These are phyloP conservation scores for Penicillium sp. DNA, from an alignment of 2,329 filamentous ascomycete genomes.

Conservation along the genomic window DNA sequence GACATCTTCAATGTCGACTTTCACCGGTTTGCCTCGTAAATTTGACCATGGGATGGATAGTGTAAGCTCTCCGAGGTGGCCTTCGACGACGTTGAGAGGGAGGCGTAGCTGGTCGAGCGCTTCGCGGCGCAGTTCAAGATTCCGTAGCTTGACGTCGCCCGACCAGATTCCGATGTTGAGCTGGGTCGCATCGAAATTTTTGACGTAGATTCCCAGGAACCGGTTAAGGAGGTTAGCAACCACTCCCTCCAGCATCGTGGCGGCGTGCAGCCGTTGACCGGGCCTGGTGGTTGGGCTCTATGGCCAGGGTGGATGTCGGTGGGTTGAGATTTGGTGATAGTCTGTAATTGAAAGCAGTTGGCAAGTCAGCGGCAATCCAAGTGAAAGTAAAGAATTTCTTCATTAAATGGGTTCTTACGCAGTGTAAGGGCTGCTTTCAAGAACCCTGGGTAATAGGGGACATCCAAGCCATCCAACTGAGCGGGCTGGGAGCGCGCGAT, in stretches of 20 bases:
- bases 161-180: slow-evolving; percentile 99
- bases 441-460: slow-evolving; percentile 17
- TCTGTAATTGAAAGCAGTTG: slow-evolving; percentile 9
- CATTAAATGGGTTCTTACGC: slow-evolving; percentile 1
- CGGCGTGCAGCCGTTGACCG: slow-evolving; percentile 65
- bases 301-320: slow-evolving; percentile 10
- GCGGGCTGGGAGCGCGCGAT: slow-evolving; percentile 24
- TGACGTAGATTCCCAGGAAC: slow-evolving; percentile 99
- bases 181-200: slow-evolving; percentile 98
- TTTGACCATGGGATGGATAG: slow-evolving; percentile 98
- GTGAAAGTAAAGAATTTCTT: neutral
- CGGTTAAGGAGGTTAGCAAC: slow-evolving; percentile 97
- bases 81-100: slow-evolving; percentile 93
- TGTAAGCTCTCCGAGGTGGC: slow-evolving; percentile 87
- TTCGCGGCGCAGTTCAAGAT: slow-evolving; percentile 89
- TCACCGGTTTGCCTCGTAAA: slow-evolving; percentile 87
- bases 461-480: slow-evolving; percentile 29
- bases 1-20: slow-evolving; percentile 94
- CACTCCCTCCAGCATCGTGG: slow-evolving; percentile 90
- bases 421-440: slow-evolving; percentile 14
- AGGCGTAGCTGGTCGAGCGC: slow-evolving; percentile 95
- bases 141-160: slow-evolving; percentile 90
- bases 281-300: slow-evolving; percentile 52
- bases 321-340: slow-evolving; percentile 9
- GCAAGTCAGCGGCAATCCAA: slow-evolving; percentile 7